phyloP scores from a whole-genome alignment of 352 stramenopile genomes.

The Phytophthora quininea region DNA sequence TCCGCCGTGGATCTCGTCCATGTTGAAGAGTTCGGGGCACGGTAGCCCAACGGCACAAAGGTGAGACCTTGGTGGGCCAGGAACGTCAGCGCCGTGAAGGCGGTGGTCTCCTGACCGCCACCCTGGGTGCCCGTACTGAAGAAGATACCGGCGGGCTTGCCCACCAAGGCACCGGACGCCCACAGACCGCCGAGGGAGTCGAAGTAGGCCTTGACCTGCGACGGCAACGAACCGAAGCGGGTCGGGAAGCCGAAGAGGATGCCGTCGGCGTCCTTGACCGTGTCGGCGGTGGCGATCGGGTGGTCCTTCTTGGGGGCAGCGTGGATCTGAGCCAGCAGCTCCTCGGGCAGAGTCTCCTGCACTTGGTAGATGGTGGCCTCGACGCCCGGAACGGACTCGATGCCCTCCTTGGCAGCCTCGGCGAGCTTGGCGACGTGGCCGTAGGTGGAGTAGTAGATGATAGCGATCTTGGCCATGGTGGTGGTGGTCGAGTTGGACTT shows the following conservation, averaged over 20 bases:
- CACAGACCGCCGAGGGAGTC: conserved; percentile 13
- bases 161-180: conserved; percentile 5
- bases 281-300: conserved; percentile 5
- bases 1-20: conserved; percentile 13
- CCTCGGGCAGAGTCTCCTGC: conserved; percentile 4
- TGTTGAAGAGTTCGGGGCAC: conserved; percentile 10
- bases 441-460: conserved; percentile 14
- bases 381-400: conserved; percentile 8
- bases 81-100: conserved; percentile 9
- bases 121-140: conserved; percentile 5
- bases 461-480: conserved; percentile 6
- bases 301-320: conserved; percentile 13
- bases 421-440: conserved; percentile 6
- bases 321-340: conserved; percentile 7
- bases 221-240: conserved; percentile 8
- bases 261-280: conserved; percentile 11
- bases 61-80: conserved; percentile 12
- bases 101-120: conserved; percentile 5
- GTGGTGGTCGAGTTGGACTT: conserved; percentile 1
- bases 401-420: conserved; percentile 6
- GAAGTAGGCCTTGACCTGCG: conserved; percentile 12
- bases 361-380: conserved; percentile 11
- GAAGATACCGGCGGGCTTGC: conserved; percentile 11
- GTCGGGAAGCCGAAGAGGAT: conserved; percentile 14
- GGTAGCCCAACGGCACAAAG: conserved; percentile 9